These are phyloP conservation scores for Boletus edulis DNA, from an alignment of 768 basidiomycete species.

Conservation along the genomic window DNA sequence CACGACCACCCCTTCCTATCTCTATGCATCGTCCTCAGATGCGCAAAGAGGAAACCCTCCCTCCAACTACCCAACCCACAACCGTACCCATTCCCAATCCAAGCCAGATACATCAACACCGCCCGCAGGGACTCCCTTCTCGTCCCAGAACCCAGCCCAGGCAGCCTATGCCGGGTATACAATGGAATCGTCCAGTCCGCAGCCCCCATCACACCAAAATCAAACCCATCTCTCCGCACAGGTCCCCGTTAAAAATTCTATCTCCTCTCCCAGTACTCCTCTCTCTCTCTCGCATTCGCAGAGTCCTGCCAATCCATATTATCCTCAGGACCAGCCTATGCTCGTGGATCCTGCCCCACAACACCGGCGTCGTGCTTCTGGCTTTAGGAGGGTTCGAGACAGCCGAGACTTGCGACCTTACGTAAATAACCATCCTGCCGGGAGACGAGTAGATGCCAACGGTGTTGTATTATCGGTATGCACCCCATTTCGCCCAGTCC, in stretches of 20 bases:
- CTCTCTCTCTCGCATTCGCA: slow-evolving; percentile 62
- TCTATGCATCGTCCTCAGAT: slow-evolving; percentile 37
- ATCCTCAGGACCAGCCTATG: slow-evolving; percentile 68
- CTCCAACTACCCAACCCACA: slow-evolving; percentile 51
- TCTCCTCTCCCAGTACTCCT: slow-evolving; percentile 71
- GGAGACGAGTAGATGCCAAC: slow-evolving; percentile 73
- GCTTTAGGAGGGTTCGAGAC: slow-evolving; percentile 77
- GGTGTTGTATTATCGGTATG: slow-evolving; percentile 82
- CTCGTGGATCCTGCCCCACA: slow-evolving; percentile 56
- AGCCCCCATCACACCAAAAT: slow-evolving; percentile 47
- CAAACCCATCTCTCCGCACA: slow-evolving; percentile 53
- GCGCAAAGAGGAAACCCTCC: slow-evolving; percentile 41
- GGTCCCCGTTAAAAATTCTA: slow-evolving; percentile 48
- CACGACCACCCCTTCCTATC: slow-evolving; percentile 45
- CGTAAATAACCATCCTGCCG: slow-evolving; percentile 57
- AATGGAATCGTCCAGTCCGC: slow-evolving; percentile 67
- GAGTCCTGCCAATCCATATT: slow-evolving; percentile 51
- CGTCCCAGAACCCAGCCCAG: slow-evolving; percentile 47
- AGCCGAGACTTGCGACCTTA: slow-evolving; percentile 76
- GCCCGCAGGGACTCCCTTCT: slow-evolving; percentile 48
- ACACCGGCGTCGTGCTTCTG: slow-evolving; percentile 67
- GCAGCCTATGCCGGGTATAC: slow-evolving; percentile 49
- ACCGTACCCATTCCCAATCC: slow-evolving; percentile 55
- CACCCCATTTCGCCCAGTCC: slow-evolving; percentile 13
- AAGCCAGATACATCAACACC: slow-evolving; percentile 54